These are phyloP conservation scores for Fusarium napiforme DNA, from an alignment of 2,329 filamentous ascomycete species.

Conservation along the genomic window DNA sequence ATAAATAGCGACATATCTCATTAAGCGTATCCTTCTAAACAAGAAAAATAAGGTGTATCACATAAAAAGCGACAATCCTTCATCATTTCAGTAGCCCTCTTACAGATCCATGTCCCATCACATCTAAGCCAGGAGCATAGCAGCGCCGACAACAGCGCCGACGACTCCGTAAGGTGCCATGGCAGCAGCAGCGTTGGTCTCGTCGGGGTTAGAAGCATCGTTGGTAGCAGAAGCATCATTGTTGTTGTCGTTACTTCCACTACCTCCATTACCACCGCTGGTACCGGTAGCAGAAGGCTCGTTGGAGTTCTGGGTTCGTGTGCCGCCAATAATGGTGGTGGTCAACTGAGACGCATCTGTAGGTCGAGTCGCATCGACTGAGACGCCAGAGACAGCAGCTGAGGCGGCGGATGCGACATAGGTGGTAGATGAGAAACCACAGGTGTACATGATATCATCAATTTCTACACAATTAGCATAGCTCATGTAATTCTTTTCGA, in stretches of 20 bases:
- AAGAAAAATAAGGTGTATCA: neutral
- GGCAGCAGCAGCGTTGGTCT: constrained; percentile 34
- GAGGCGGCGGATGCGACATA: constrained; percentile 46
- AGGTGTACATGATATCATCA: constrained; percentile 49
- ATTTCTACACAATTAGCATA: constrained; percentile 45
- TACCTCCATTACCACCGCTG: neutral
- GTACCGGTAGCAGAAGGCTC: constrained; percentile 11
- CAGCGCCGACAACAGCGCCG: constrained; percentile 32
- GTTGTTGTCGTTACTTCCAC: neutral
- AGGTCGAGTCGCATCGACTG: constrained; percentile 47
- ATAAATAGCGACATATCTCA: constrained; percentile 9
- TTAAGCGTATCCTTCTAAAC: constrained; percentile 15
- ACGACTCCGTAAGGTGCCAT: constrained; percentile 31
- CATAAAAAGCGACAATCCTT: neutral
- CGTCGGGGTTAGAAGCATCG: constrained; percentile 16
- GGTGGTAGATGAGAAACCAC: constrained; percentile 48
- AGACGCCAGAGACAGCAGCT: constrained; percentile 42
- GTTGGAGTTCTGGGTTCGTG: constrained; percentile 13
- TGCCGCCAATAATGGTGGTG: constrained; percentile 46
- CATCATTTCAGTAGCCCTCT: neutral
- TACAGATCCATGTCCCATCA: neutral
- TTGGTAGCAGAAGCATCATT: constrained; percentile 14
- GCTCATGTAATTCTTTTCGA: accelerated
- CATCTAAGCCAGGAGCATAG: constrained; percentile 35
- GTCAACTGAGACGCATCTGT: constrained; percentile 50